Conservation (phyloP, 2,329 filamentous ascomycete genomes). For the Sclerotinia nivalis region DNA sequence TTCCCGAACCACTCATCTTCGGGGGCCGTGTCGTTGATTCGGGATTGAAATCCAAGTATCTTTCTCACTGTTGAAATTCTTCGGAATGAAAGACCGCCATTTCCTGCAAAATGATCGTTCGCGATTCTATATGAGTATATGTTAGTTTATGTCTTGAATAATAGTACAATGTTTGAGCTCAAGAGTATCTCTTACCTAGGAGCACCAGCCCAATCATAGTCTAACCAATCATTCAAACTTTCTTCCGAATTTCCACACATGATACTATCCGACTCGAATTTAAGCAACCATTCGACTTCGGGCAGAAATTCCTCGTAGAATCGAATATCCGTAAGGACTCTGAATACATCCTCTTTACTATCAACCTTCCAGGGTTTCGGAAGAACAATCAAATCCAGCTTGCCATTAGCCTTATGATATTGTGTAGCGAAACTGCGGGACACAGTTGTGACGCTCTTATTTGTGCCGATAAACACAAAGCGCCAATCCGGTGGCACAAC, state of each 20-base stretch:
- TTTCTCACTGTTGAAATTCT: slow-evolving; percentile 52
- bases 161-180: slow-evolving; percentile 24
- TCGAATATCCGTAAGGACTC: slow-evolving; percentile 55
- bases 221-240: slow-evolving; percentile 40
- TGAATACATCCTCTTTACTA: slow-evolving; percentile 53
- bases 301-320: slow-evolving; percentile 50
- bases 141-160: neutral
- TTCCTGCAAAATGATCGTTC: slow-evolving; percentile 47
- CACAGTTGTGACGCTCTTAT: slow-evolving; percentile 49
- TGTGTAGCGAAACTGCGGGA: slow-evolving; percentile 50
- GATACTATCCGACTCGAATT: slow-evolving; percentile 59
- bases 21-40: slow-evolving; percentile 52
- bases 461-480: slow-evolving; percentile 55
- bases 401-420: slow-evolving; percentile 52
- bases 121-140: neutral
- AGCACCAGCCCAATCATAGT: slow-evolving; percentile 44
- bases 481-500: slow-evolving; percentile 59
- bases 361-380: slow-evolving; percentile 32
- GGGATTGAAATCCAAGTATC: slow-evolving; percentile 52
- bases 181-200: slow-evolving; percentile 43
- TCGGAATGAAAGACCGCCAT: slow-evolving; percentile 56
- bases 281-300: slow-evolving; percentile 55
- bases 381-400: slow-evolving; percentile 37
- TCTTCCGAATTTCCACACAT: slow-evolving; percentile 55
- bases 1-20: slow-evolving; percentile 59